Conservation (phyloP, 192 early-diverging fungal species). For the Mortierella alpina region DNA sequence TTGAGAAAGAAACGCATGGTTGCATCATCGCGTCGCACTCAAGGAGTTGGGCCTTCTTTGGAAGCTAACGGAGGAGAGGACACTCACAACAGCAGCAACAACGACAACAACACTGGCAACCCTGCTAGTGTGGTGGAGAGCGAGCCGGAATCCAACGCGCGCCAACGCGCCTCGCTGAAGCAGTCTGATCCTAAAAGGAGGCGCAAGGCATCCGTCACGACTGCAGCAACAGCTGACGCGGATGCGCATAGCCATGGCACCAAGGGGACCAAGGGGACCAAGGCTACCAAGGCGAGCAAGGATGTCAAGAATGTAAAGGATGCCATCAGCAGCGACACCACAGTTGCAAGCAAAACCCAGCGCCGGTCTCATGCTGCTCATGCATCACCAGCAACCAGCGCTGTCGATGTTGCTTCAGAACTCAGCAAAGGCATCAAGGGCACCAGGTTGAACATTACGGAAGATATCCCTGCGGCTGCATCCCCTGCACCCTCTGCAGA, state of each 20-base stretch:
- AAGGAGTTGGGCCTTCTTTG: neutral
- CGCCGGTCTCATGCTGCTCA: too few species aligned
- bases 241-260: neutral
- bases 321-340: neutral
- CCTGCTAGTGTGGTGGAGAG: too few species aligned
- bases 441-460: neutral
- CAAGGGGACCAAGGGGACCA: neutral
- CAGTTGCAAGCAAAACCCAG: too few species aligned
- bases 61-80: neutral
- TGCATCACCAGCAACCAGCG: too few species aligned
- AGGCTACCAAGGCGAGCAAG: neutral
- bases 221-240: neutral
- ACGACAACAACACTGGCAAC: neutral
- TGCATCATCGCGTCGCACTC: neutral
- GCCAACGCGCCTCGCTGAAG: too few species aligned
- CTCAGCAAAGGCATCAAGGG: neutral
- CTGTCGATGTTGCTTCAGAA: neutral
- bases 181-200: too few species aligned
- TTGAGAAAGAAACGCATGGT: conserved; percentile 30
- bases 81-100: neutral
- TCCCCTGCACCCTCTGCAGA: neutral
- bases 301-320: neutral
- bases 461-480: neutral
- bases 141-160: too few species aligned
- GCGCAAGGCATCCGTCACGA: neutral